Percentiles rank a stretch among this genome's conserved stretches.
phyloP scores from a whole-genome alignment of 495 filamentous ascomycete genomes.

The Daldinia loculata region DNA sequence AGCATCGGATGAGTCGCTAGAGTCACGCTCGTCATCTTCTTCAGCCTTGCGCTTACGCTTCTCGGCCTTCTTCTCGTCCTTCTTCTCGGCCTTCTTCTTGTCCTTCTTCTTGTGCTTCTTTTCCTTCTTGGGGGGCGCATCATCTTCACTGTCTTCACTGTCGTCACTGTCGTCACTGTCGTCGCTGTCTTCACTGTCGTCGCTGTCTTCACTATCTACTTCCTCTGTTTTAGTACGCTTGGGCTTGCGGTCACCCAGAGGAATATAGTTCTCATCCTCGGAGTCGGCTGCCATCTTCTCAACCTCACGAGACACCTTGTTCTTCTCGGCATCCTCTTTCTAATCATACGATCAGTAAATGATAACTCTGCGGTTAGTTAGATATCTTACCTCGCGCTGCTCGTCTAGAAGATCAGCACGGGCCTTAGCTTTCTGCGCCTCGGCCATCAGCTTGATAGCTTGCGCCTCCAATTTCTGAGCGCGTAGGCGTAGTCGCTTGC shows the following conservation, averaged over 20 bases:
- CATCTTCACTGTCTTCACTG: constrained; percentile 8
- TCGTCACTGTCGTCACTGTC: constrained; percentile 9
- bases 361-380: not conserved
- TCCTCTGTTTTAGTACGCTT: not conserved
- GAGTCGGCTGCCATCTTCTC: constrained; percentile 29
- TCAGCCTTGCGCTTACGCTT: constrained; percentile 43
- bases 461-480: constrained; percentile 41
- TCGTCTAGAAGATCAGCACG: constrained; percentile 36
- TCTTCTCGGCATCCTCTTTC: constrained; percentile 40
- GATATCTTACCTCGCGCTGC: constrained; percentile 22
- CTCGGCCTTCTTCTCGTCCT: constrained; percentile 36
- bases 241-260: constrained; percentile 16
- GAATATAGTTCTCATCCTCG: constrained; percentile 32
- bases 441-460: constrained; percentile 34
- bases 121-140: constrained; percentile 25
- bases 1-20: constrained; percentile 9
- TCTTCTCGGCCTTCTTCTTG: constrained; percentile 30
- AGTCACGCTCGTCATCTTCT: constrained; percentile 19
- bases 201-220: constrained; percentile 21
- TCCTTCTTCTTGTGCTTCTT: constrained; percentile 32
- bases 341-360: constrained; percentile 19
- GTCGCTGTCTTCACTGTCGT: not conserved
- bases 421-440: constrained; percentile 39
- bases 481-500: constrained; percentile 35
- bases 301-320: constrained; percentile 30